phyloP scores from a whole-genome alignment of 2,329 filamentous ascomycete genomes.

The Trichoderma simmonsii region DNA sequence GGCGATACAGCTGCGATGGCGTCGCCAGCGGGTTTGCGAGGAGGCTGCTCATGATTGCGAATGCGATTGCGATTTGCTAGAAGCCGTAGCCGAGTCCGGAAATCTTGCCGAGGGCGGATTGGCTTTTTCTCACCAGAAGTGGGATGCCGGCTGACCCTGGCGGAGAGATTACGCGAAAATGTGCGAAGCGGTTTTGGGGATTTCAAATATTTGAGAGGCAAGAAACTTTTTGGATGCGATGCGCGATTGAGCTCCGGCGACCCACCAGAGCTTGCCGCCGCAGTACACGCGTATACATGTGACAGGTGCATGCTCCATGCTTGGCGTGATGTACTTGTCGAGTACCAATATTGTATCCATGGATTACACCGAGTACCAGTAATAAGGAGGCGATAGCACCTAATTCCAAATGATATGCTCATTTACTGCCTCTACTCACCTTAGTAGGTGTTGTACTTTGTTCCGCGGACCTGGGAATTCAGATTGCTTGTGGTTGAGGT shows the following conservation, averaged over 20 bases:
- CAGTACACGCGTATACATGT: not conserved
- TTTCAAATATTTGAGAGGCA: not conserved
- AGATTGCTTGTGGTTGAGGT: not conserved
- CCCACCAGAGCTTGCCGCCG: slow-evolving; percentile 9
- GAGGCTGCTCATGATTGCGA: slow-evolving; percentile 49
- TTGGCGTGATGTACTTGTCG: not conserved
- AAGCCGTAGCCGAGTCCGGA: not conserved
- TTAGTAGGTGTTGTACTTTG: not conserved
- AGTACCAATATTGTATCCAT: not conserved
- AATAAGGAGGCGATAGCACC: not conserved
- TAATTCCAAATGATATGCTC: too few species aligned
- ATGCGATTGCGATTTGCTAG: not conserved
- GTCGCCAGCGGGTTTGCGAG: slow-evolving; percentile 71
- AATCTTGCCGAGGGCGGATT: not conserved
- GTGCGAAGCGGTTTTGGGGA: not conserved
- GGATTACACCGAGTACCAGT: not conserved
- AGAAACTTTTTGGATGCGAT: not conserved
- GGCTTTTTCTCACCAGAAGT: not conserved
- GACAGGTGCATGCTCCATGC: not conserved
- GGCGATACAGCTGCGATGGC: slow-evolving; percentile 62
- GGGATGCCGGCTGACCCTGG: not conserved
- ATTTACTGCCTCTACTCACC: not conserved
- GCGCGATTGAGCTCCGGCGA: not conserved
- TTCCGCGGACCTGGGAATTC: not conserved
- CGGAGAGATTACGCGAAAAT: not conserved